Conservation (phyloP, 1,284 basidiomycete genomes). For the Cystobasidium sp. region DNA sequence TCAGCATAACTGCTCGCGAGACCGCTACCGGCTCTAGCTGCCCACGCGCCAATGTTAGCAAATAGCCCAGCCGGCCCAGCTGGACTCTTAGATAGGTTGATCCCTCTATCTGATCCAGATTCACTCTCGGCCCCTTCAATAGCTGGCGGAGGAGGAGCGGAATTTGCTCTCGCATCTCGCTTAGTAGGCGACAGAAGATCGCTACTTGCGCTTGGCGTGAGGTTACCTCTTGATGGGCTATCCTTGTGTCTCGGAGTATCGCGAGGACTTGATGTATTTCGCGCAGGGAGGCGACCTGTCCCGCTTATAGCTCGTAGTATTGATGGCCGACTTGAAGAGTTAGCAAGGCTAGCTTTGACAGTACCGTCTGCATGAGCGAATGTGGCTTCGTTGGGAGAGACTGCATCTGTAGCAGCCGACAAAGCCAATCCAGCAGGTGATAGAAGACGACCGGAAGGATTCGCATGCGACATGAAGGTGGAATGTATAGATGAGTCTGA, state of each 20-base stretch:
- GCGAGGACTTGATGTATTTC: not conserved
- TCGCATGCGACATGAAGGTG: slow-evolving; percentile 65
- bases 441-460: slow-evolving; percentile 25
- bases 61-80: slow-evolving; percentile 25
- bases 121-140: slow-evolving; percentile 11
- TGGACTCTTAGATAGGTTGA: slow-evolving; percentile 4
- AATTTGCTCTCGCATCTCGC: slow-evolving; percentile 2
- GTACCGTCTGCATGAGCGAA: slow-evolving; percentile 17
- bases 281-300: slow-evolving; percentile 1
- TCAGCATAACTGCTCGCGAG: slow-evolving; percentile 24
- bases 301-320: slow-evolving; percentile 24
- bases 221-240: not conserved
- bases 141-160: not conserved
- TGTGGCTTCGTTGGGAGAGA: not conserved
- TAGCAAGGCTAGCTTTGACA: slow-evolving; percentile 14
- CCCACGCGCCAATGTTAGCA: slow-evolving; percentile 40
- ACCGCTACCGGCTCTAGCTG: slow-evolving; percentile 27
- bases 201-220: not conserved
- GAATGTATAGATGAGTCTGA: slow-evolving; percentile 89
- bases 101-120: slow-evolving; percentile 7
- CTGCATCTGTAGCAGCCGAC: slow-evolving; percentile 21
- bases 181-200: slow-evolving; percentile 15
- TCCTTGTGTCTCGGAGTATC: not conserved
- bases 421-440: slow-evolving; percentile 35
- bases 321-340: slow-evolving; percentile 10